Percentiles rank a stretch among this genome's conserved stretches.
Evolutionary conservation across 495 filamentous ascomycete genomes (phyloP).

Genomic region (Immersiella caudata): DNA sequence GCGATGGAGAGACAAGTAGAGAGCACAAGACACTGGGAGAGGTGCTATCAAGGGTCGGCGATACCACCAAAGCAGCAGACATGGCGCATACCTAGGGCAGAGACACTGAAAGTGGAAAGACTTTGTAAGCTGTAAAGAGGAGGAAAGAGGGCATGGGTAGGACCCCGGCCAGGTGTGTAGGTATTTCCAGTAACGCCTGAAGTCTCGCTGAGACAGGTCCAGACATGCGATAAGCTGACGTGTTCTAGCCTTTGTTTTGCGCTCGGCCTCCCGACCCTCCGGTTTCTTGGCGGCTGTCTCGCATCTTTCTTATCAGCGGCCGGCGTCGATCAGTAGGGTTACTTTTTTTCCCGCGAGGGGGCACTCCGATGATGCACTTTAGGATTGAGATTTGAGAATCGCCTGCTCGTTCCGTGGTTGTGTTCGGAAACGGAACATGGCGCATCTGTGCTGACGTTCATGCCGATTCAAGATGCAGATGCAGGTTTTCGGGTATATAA

Average conservation of each 20-base stretch:
- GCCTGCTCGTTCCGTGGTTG: background rate
- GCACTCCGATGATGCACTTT: background rate
- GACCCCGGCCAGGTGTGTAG: no score
- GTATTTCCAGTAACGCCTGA: no score
- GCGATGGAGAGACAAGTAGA: no score
- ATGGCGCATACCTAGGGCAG: no score
- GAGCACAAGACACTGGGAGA: no score
- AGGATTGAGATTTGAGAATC: background rate
- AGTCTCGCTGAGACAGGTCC: no score
- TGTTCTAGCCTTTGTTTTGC: constrained; percentile 6
- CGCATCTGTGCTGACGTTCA: background rate
- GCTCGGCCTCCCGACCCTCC: background rate
- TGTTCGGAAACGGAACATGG: background rate
- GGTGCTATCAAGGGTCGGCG: no score
- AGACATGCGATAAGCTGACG: constrained; percentile 15
- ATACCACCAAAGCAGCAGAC: no score
- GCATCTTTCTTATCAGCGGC: constrained; percentile 13
- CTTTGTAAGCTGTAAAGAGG: no score
- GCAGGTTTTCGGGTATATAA: background rate
- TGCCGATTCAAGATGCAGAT: background rate
- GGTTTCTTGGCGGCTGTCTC: constrained; percentile 9
- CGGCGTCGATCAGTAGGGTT: constrained; percentile 1
- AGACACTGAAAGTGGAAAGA: no score
- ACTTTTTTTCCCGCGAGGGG: background rate
- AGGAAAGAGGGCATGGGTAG: no score